Conservation (phyloP, 306 rosid species). For the Quercus variabilis region DNA sequence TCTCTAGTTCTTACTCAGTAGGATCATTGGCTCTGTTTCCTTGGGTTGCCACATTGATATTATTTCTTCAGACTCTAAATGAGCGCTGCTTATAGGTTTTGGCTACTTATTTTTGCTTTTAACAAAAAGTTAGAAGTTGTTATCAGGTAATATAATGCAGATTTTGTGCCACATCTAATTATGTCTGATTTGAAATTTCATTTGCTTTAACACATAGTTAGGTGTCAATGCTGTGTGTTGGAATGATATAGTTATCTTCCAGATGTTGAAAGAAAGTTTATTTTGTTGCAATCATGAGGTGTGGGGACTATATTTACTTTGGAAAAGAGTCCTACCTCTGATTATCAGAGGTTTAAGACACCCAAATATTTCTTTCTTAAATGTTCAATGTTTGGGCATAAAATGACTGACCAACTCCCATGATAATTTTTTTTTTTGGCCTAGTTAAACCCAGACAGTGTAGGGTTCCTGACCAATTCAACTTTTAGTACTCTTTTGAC, state of each 20-base stretch:
- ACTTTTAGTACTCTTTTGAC: background rate
- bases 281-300: conserved; percentile 1
- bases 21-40: background rate
- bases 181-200: background rate
- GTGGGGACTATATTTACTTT: background rate
- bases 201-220: background rate
- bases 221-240: background rate
- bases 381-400: background rate
- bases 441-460: background rate
- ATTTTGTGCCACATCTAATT: background rate
- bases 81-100: background rate
- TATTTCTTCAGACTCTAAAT: background rate
- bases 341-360: conserved; percentile 12
- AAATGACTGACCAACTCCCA: background rate
- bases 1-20: background rate
- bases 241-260: background rate
- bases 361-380: background rate
- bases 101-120: background rate
- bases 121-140: background rate
- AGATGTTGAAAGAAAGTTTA: background rate
- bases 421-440: background rate
- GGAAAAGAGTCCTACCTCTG: background rate
- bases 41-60: background rate
- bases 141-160: background rate
- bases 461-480: background rate